phyloP scores from a whole-genome alignment of 2,329 filamentous ascomycete species.

The Verticillium albo-atrum region DNA sequence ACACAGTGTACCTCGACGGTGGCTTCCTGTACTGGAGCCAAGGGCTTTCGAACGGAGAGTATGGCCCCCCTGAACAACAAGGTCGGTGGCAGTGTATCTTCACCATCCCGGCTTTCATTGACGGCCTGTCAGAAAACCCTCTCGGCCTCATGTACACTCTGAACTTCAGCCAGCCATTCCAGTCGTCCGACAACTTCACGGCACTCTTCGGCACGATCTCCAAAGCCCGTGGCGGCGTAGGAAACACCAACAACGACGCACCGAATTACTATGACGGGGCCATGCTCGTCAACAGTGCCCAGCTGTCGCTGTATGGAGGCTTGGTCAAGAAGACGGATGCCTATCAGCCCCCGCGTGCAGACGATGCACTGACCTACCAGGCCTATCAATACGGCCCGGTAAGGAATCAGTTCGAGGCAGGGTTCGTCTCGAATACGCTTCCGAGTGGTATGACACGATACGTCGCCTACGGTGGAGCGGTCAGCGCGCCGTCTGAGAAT shows the following conservation, averaged over 20 bases:
- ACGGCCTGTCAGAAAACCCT: conserved; percentile 39
- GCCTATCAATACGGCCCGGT: conserved; percentile 43
- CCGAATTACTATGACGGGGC: conserved; percentile 59
- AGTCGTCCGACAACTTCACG: conserved; percentile 48
- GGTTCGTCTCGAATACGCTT: conserved; percentile 38
- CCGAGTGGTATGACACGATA: conserved; percentile 51
- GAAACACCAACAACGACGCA: conserved; percentile 46
- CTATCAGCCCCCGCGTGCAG: conserved; percentile 29
- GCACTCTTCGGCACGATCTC: conserved; percentile 41
- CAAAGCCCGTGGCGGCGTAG: conserved; percentile 40
- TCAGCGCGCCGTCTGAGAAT: conserved; percentile 64
- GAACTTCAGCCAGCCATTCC: conserved; percentile 55
- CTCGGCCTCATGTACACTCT: conserved; percentile 50
- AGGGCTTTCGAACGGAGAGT: conserved; percentile 39
- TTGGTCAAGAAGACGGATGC: conserved; percentile 30
- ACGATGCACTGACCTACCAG: conserved; percentile 47
- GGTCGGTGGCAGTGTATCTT: conserved; percentile 39
- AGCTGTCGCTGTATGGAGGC: conserved; percentile 63
- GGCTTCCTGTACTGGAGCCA: conserved; percentile 51
- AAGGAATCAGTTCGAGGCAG: conserved; percentile 28
- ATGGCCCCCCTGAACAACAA: conserved; percentile 15
- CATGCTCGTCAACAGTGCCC: conserved; percentile 60
- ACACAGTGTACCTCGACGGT: conserved; percentile 63
- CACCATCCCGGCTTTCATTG: conserved; percentile 3
- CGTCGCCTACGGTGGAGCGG: conserved; percentile 59